A percentile compares a stretch with the other conserved stretches of the same genome.
Evolutionary conservation across 192 early-diverging fungal genomes (phyloP).

Genomic region (Dissophora globulifera): DNA sequence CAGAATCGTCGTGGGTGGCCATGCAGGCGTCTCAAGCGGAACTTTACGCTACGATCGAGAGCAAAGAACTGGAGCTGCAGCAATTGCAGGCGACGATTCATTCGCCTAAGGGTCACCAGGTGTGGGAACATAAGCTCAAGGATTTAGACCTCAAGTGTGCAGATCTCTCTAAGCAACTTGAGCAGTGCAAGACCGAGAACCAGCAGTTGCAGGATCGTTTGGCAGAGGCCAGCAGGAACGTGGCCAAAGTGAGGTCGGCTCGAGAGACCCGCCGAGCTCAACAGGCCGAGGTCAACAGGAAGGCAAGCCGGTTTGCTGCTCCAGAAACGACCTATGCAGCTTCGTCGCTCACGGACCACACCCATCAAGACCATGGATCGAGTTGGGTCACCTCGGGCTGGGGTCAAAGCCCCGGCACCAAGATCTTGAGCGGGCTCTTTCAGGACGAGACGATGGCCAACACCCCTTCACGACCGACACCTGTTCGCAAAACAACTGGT

Average conservation of each 20-base stretch:
- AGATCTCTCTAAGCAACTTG: constrained; percentile 19
- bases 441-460: constrained; percentile 19
- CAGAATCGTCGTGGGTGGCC: constrained; percentile 20
- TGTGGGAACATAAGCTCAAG: constrained; percentile 43
- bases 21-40: constrained; percentile 26
- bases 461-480: background rate
- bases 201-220: constrained; percentile 42
- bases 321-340: background rate
- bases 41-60: constrained; percentile 29
- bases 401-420: constrained; percentile 25
- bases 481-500: constrained; percentile 20
- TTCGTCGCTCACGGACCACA: background rate
- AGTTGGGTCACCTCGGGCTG: constrained; percentile 33
- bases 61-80: constrained; percentile 33
- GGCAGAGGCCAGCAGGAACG: constrained; percentile 36
- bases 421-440: constrained; percentile 34
- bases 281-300: constrained; percentile 9
- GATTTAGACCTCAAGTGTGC: constrained; percentile 34
- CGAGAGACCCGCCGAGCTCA: constrained; percentile 14
- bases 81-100: constrained; percentile 36
- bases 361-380: constrained; percentile 21
- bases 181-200: constrained; percentile 39
- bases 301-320: background rate
- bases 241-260: constrained; percentile 12
- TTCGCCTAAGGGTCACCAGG: constrained; percentile 21